Base-by-base conservation (phyloP, 2,329 filamentous ascomycete genomes). In the Keithomyces neogunnii region DNA sequence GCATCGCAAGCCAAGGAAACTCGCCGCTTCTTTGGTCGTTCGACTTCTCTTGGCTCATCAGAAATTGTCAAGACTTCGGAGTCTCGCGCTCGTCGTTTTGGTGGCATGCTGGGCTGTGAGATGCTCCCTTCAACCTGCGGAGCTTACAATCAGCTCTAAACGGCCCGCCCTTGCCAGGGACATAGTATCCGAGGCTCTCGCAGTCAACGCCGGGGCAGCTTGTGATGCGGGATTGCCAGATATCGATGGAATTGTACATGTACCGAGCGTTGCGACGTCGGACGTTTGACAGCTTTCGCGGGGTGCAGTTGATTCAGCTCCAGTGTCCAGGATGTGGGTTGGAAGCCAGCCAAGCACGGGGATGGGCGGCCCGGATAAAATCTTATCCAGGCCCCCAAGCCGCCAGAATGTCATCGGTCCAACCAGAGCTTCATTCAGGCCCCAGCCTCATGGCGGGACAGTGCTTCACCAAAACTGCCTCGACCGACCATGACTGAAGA, bases 1-100 rank as follows among this genome's bases (percentile, higher is more conserved):
- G 81, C 81, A 60, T 88, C 83, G 66, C 84, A 88, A 35, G 84
- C 84, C 55, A 83, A 73, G 31, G 83, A 86, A 6, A 86, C 83
- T 53, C 84, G 73, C 58, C 83, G 82, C 40, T 82, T 75, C 65
- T 85, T 86, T 56, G 54, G 44, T 10, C 38, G 49, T n/a, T 36
- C 49, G 5, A 38, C 28, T 8, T 45, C 44, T 31, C 28, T 49
- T 30, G 9, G 26, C 4, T 51, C 47, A 29, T 48, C 45, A 5
- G 19, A 30, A 6, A 40, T 36, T 40, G 49, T 19, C 19, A 19
- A 19, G 19, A 19, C 7, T 6, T 33, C 42, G 9, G 40, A 46
- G 44, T 28, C 33, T 47, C 53, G 52, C 45, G 60, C 57, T 62
- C 68, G 62, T 59, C 61, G 66, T 60, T 69, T 72, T 42, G 67